These are phyloP conservation scores for Vanderwaltozyma yarrowii DNA, from an alignment of 805 yeast species.

Conservation along the genomic window DNA sequence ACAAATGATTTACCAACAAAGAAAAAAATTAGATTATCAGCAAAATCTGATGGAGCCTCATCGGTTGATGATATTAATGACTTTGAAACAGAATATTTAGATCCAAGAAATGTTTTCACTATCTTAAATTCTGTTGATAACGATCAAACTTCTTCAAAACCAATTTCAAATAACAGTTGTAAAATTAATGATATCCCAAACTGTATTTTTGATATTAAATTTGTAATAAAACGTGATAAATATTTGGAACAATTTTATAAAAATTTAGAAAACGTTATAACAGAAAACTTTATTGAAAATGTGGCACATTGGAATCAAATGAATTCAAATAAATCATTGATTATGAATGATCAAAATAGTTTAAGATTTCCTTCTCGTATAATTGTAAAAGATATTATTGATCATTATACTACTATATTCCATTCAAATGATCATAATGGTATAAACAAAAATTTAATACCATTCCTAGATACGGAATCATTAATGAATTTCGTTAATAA, in stretches of 20 bases:
- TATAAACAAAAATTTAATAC: conserved; percentile 9
- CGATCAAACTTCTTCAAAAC: not conserved
- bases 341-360: not conserved
- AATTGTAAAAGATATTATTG: conserved; percentile 12
- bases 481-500: conserved; percentile 10
- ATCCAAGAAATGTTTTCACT: conserved; percentile 7
- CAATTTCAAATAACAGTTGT: not conserved
- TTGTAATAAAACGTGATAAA: conserved; percentile 17
- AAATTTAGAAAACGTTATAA: conserved; percentile 8
- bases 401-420: conserved; percentile 9
- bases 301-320: not conserved
- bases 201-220: conserved; percentile 12
- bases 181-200: conserved; percentile 1
- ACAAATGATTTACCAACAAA: not conserved
- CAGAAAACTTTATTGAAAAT: conserved; percentile 6
- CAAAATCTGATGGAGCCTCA: not conserved
- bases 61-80: not conserved
- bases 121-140: conserved; percentile 1
- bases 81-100: conserved; percentile 11
- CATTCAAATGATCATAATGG: conserved; percentile 3
- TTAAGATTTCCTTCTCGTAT: conserved; percentile 12
- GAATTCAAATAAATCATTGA: not conserved
- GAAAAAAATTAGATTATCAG: conserved; percentile 1
- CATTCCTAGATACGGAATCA: conserved; percentile 15
- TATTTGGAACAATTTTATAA: conserved; percentile 15